Evolutionary conservation across 1,139 yeast genomes (phyloP).

Genomic region (Geotrichum candidum): DNA sequence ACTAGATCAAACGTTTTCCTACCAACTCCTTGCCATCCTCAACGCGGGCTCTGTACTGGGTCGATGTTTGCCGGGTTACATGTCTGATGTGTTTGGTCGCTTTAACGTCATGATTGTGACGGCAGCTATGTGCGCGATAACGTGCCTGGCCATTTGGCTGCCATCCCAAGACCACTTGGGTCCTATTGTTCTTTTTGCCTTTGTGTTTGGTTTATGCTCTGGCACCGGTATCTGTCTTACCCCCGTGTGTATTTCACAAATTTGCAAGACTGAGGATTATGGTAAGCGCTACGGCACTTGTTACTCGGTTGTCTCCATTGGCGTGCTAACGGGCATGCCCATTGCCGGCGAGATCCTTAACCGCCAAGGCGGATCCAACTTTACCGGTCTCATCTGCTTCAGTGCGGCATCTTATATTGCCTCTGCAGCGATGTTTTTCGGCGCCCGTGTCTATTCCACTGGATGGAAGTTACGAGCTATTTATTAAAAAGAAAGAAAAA

Average conservation of each 20-base stretch:
- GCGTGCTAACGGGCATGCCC: constrained; percentile 49
- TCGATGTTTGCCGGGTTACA: constrained; percentile 43
- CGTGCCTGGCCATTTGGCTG: constrained; percentile 41
- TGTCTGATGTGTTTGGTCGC: constrained; percentile 47
- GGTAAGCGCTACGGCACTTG: constrained; percentile 67
- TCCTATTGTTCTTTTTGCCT: constrained; percentile 44
- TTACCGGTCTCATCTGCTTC: constrained; percentile 32
- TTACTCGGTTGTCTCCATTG: constrained; percentile 57
- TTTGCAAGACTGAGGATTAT: constrained; percentile 56
- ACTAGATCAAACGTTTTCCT: constrained; percentile 39
- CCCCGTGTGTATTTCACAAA: constrained; percentile 48
- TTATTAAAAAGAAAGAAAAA: constrained; percentile 14
- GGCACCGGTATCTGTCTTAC: constrained; percentile 45
- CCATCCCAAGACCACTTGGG: constrained; percentile 43
- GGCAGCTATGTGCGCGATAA: neutral
- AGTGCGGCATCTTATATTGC: constrained; percentile 29
- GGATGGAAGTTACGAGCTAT: constrained; percentile 24
- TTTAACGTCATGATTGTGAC: constrained; percentile 43
- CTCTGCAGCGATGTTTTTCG: constrained; percentile 25
- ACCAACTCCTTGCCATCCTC: constrained; percentile 41
- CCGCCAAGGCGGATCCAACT: constrained; percentile 22
- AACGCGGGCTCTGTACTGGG: constrained; percentile 47
- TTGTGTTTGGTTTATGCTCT: constrained; percentile 50
- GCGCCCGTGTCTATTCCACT: constrained; percentile 28
- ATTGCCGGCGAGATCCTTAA: constrained; percentile 38